Conservation (phyloP, 768 basidiomycete species). For the Pleurotus ostreatus region DNA sequence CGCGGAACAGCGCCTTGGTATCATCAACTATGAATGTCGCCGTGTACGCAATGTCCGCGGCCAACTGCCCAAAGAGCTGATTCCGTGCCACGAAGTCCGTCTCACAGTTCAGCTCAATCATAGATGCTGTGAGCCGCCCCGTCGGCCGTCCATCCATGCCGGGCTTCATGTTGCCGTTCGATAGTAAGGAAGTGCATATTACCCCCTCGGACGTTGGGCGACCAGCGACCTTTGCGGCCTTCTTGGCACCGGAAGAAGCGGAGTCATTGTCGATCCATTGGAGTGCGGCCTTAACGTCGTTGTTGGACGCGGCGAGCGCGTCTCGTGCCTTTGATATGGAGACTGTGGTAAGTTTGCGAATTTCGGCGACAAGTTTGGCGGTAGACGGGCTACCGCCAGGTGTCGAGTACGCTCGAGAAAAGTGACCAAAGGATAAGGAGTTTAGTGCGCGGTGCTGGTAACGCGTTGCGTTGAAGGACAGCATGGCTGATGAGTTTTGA, state of each 20-base stretch:
- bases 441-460: not conserved
- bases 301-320: slow-evolving; percentile 71
- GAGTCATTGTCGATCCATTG: slow-evolving; percentile 81
- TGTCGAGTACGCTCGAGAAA: slow-evolving; percentile 50
- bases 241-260: slow-evolving; percentile 63
- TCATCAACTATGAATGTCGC: slow-evolving; percentile 67
- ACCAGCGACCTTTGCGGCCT: slow-evolving; percentile 80
- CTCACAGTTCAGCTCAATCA: slow-evolving; percentile 94
- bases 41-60: slow-evolving; percentile 78
- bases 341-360: slow-evolving; percentile 77
- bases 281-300: slow-evolving; percentile 71
- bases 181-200: slow-evolving; percentile 71
- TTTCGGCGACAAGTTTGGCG: slow-evolving; percentile 76
- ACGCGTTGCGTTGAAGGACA: slow-evolving; percentile 4
- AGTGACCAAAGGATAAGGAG: slow-evolving; percentile 1
- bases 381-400: slow-evolving; percentile 18
- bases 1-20: slow-evolving; percentile 33
- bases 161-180: slow-evolving; percentile 42
- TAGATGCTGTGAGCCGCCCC: slow-evolving; percentile 66
- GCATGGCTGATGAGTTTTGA: not conserved
- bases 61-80: slow-evolving; percentile 72
- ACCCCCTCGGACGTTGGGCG: slow-evolving; percentile 76
- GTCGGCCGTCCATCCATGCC: slow-evolving; percentile 25
- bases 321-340: slow-evolving; percentile 87
- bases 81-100: slow-evolving; percentile 95